phyloP scores from a whole-genome alignment of 805 yeast species.

The Jamesozyma rosinii region DNA sequence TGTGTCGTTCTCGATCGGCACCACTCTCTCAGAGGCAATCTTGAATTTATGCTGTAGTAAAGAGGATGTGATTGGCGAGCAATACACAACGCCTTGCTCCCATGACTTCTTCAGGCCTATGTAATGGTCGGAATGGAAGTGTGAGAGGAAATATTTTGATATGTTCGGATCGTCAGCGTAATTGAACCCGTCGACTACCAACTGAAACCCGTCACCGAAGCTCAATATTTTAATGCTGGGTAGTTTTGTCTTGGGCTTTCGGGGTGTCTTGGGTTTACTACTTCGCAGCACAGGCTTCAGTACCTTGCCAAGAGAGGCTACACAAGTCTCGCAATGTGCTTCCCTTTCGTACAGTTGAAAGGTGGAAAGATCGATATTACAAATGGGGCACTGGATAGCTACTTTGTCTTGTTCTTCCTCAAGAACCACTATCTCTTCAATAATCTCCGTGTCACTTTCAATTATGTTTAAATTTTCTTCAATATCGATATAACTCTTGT shows the following conservation, averaged over 20 bases:
- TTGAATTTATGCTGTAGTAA: constrained; percentile 48
- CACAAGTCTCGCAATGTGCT: constrained; percentile 49
- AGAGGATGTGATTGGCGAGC: constrained; percentile 60
- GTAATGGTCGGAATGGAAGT: constrained; percentile 92
- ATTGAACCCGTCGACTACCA: constrained; percentile 61
- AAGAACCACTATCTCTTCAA: neutral
- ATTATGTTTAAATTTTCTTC: neutral
- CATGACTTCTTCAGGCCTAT: constrained; percentile 75
- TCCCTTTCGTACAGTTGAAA: constrained; percentile 37
- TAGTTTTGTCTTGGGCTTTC: constrained; percentile 21
- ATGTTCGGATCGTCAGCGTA: constrained; percentile 36
- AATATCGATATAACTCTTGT: neutral
- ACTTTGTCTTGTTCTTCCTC: neutral
- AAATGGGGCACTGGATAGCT: constrained; percentile 42
- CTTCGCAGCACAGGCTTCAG: too few relatives aligned
- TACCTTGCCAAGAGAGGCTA: neutral
- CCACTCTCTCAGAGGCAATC: constrained; percentile 34
- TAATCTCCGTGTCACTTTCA: neutral
- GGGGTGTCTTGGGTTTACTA: too few relatives aligned
- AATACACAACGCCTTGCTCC: constrained; percentile 62
- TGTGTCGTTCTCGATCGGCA: constrained; percentile 36
- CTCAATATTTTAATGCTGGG: constrained; percentile 47
- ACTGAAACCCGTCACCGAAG: constrained; percentile 32
- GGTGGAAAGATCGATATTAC: constrained; percentile 33
- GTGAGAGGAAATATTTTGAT: constrained; percentile 54